Base-by-base conservation (phyloP, 371 early-diverging fungal species). In the Circinella umbellata region DNA sequence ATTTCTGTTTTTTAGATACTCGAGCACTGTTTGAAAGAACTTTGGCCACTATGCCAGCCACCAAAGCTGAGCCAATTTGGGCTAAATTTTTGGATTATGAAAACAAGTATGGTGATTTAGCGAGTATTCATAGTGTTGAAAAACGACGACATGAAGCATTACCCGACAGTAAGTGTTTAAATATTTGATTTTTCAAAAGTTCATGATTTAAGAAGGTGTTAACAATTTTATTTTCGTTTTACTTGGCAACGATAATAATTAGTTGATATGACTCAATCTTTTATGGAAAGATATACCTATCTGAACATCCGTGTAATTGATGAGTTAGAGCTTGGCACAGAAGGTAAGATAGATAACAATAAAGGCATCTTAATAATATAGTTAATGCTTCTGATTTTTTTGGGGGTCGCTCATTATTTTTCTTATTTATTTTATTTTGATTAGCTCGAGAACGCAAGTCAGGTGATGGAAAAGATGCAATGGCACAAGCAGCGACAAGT, bases 11-110 rank as follows among this genome's bases (percentile, higher is more conserved):
- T 2, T n/a, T 63, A 92, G 91, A 98, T 69, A 90, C 94, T 15
- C 87, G 96, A 35, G 96, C 97, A 0, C 73, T 96, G 66, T 84
- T 97, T 81, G 97, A 97, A 77, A 82, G 93, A 66, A 90, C 93
- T 0, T 73, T 96, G 54, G 82, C 89, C 38, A 81, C 87, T 5
- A 84, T 96, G 79, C 90, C 95, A 10, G 73, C 90, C 9, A 92
- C 93, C 20, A 86, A 89, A 51, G 88, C 94, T 7, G 83, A 77
- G 7, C 82, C 81, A 14, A 83, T 98, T 13, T 97, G 97, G 97
- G 74, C 85, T 20, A 90, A 88, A 76, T 92, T 94, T 64, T 80
- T 93, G 11, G 89, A 91, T 18, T 96, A 95, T 75, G 96, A 96
- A 74, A 90, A 86, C 78, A 89, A 91, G 64, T 96, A 93, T 79